Evolutionary conservation across 1,284 basidiomycete genomes (phyloP).

Genomic region (Fomes fomentarius): DNA sequence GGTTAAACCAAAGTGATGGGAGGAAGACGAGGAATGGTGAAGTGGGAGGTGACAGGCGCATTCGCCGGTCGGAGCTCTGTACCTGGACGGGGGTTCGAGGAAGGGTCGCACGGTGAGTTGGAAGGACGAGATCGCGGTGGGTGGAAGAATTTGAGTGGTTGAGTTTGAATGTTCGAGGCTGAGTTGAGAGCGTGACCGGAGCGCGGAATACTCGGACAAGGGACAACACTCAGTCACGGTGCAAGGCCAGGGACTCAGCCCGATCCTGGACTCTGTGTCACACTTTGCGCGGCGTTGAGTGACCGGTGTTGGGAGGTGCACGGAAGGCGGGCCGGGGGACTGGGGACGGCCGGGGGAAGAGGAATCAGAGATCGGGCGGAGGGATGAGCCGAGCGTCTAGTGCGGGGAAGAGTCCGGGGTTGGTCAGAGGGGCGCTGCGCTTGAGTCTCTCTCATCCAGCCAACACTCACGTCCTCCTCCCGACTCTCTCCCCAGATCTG

Average conservation of each 20-base stretch:
- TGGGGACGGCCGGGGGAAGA: background rate
- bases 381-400: slow-evolving; percentile 10
- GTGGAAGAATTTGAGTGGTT: background rate
- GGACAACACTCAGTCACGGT: too few relatives aligned
- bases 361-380: slow-evolving; percentile 13
- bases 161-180: background rate
- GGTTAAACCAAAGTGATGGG: slow-evolving; percentile 12
- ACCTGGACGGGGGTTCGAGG: slow-evolving; percentile 17
- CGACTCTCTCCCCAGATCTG: background rate
- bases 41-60: slow-evolving; percentile 2
- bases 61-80: slow-evolving; percentile 14
- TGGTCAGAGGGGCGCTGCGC: background rate
- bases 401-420: slow-evolving; percentile 11
- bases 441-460: slow-evolving; percentile 1
- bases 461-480: background rate
- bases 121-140: slow-evolving; percentile 17
- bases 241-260: too few relatives aligned
- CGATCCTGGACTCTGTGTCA: too few relatives aligned
- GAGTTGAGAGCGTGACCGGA: background rate
- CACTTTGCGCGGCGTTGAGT: too few relatives aligned
- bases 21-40: slow-evolving; percentile 1
- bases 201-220: slow-evolving; percentile 9
- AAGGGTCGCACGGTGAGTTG: slow-evolving; percentile 6
- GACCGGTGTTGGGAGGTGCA: background rate
- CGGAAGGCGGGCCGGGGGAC: background rate